Conservation (phyloP, 2,329 filamentous ascomycete species). For the Fusarium aywerte region DNA sequence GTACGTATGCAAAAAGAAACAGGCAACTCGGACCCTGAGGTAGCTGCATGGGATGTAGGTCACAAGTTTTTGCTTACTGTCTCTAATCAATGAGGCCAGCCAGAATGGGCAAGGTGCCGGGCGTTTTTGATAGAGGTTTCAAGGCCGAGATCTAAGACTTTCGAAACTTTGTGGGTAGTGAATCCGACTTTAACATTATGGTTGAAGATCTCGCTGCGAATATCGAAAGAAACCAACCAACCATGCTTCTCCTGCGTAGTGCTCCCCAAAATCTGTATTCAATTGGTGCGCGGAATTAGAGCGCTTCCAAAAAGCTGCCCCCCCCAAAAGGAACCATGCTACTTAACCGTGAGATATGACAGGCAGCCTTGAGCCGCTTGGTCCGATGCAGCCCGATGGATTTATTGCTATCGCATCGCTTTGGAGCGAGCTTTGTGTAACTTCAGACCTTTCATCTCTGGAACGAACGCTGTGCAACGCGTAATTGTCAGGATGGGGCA, state of each 20-base stretch:
- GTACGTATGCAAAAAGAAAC: not conserved
- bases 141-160: constrained; percentile 36
- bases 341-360: not conserved
- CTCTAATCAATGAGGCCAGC: not conserved
- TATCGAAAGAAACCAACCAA: not conserved
- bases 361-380: not conserved
- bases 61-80: constrained; percentile 7
- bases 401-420: not conserved
- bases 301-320: not conserved
- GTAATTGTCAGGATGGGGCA: constrained; percentile 16
- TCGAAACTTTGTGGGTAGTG: not conserved
- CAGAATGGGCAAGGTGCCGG: constrained; percentile 33
- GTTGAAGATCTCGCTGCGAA: not conserved
- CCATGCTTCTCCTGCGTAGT: not conserved
- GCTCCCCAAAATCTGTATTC: not conserved
- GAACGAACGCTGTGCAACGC: constrained; percentile 12
- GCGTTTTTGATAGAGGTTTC: constrained; percentile 30
- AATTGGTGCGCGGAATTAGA: not conserved
- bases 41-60: constrained; percentile 15
- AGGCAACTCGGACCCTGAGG: not conserved
- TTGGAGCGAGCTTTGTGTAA: not conserved
- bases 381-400: not conserved
- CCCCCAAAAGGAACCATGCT: not conserved
- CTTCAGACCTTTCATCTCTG: constrained; percentile 3
- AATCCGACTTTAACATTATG: not conserved